These are phyloP conservation scores for Paraconiothyrium brasiliense DNA, from an alignment of 2,329 filamentous ascomycete genomes.

Conservation along the genomic window DNA sequence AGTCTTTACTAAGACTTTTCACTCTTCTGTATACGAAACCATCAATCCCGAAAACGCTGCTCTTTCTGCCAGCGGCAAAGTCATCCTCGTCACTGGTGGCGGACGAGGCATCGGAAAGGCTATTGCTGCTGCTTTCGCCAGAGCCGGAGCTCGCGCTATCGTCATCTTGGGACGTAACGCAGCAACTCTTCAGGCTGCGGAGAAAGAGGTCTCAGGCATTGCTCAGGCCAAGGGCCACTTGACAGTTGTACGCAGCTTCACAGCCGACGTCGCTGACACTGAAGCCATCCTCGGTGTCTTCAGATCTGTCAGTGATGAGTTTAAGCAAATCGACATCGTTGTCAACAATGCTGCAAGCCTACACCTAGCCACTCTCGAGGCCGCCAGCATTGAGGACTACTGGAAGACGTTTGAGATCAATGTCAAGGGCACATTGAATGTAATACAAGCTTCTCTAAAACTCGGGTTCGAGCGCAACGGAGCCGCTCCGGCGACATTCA, in stretches of 20 bases:
- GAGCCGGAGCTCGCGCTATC: slow-evolving; percentile 14
- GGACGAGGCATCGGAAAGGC: slow-evolving; percentile 11
- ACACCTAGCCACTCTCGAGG: neutral
- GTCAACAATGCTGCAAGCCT: slow-evolving; percentile 7
- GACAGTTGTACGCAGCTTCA: slow-evolving; percentile 1
- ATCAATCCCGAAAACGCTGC: slow-evolving; percentile 36
- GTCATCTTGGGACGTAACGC: slow-evolving; percentile 32
- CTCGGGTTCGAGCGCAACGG: neutral
- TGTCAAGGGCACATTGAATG: neutral
- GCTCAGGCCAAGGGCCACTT: neutral
- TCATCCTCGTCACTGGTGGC: slow-evolving; percentile 45
- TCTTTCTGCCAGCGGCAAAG: slow-evolving; percentile 26
- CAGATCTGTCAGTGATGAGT: neutral
- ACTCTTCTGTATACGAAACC: slow-evolving; percentile 16
- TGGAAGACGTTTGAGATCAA: slow-evolving; percentile 6
- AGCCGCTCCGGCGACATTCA: neutral
- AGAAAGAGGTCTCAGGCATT: slow-evolving; percentile 3
- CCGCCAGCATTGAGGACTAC: neutral
- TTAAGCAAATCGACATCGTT: neutral
- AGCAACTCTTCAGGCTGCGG: slow-evolving; percentile 1
- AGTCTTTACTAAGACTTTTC: slow-evolving; percentile 11
- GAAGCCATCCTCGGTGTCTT: neutral
- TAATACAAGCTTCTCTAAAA: neutral
- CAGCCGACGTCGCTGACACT: neutral
- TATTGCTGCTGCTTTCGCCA: slow-evolving; percentile 11